Conservation (phyloP, 768 basidiomycete genomes). For the Pholiota microspora region DNA sequence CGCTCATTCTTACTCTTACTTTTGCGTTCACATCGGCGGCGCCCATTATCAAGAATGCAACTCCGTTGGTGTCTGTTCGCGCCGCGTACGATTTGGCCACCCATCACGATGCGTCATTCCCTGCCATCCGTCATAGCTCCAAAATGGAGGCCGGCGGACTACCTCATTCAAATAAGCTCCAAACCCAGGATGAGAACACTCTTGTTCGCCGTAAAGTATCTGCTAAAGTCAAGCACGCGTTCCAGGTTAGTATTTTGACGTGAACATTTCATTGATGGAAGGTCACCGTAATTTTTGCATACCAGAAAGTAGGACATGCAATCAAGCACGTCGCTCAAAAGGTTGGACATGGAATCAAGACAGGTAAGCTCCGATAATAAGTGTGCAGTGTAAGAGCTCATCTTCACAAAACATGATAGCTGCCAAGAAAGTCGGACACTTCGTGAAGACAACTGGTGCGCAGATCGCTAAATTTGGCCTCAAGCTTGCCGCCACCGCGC, state of each 20-base stretch:
- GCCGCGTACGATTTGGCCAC: neutral
- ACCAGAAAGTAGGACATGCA: neutral
- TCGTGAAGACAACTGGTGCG: neutral
- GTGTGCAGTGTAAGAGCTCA: neutral
- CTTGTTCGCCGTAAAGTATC: neutral
- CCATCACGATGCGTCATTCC: neutral
- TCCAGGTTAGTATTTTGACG: neutral
- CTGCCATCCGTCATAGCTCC: neutral
- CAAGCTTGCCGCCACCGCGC: neutral
- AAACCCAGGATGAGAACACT: too few species aligned
- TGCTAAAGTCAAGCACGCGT: neutral
- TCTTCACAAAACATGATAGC: neutral
- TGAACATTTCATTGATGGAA: neutral
- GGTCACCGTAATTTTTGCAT: neutral
- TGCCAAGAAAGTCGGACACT: conserved; percentile 1
- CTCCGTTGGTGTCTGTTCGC: too few species aligned
- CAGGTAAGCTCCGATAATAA: neutral
- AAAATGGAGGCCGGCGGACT: neutral
- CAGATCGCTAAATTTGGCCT: neutral
- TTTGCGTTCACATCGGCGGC: neutral
- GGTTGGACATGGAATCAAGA: conserved; percentile 4
- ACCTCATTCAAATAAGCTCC: too few species aligned
- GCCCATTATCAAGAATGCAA: neutral
- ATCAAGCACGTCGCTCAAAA: neutral
- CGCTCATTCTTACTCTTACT: too few species aligned